Evolutionary conservation across 2,329 filamentous ascomycete genomes (phyloP).

Genomic region (Scedosporium dehoogii): DNA sequence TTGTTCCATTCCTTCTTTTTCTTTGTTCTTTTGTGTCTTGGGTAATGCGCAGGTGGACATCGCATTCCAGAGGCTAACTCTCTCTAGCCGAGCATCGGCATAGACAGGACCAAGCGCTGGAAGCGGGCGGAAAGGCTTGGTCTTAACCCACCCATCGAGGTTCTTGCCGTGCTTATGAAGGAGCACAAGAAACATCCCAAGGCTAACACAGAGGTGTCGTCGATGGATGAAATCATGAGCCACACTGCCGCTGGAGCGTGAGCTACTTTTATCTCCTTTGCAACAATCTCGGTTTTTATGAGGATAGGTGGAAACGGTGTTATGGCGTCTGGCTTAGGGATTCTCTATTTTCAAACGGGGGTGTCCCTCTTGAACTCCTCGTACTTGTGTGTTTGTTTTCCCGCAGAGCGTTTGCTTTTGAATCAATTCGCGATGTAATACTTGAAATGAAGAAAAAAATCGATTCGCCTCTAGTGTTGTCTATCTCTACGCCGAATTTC

Average conservation of each 20-base stretch:
- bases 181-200: slow-evolving; percentile 45
- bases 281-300: background rate
- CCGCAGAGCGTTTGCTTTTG: background rate
- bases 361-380: background rate
- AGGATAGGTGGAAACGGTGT: background rate
- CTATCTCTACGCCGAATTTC: background rate
- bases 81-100: slow-evolving; percentile 74
- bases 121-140: slow-evolving; percentile 72
- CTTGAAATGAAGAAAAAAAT: background rate
- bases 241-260: background rate
- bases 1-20: background rate
- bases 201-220: slow-evolving; percentile 47
- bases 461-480: background rate
- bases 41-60: background rate
- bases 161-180: slow-evolving; percentile 72
- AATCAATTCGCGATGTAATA: background rate
- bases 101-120: slow-evolving; percentile 75
- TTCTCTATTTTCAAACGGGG: background rate
- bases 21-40: background rate
- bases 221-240: slow-evolving; percentile 48
- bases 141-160: slow-evolving; percentile 81
- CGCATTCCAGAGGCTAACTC: background rate
- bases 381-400: background rate
- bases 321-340: background rate
- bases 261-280: background rate